These are phyloP conservation scores for Beta macrorhiza DNA, from an alignment of 179 eudicot species.

Conservation along the genomic window DNA sequence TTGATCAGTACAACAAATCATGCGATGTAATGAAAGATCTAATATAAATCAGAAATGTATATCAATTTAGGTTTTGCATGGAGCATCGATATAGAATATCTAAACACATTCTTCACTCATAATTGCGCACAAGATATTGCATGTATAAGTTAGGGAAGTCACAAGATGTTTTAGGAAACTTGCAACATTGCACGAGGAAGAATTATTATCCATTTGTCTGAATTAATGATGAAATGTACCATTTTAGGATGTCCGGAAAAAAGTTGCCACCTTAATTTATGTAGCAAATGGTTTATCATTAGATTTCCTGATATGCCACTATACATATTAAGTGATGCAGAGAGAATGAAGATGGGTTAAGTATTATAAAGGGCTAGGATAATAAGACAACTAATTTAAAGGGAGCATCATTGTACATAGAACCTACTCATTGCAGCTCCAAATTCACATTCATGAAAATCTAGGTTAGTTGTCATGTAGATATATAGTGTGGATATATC, in stretches of 20 bases:
- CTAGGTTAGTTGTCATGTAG: background rate
- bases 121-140: background rate
- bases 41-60: background rate
- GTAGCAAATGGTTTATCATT: no score
- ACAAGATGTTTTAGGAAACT: no score
- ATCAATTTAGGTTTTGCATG: background rate
- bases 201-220: background rate
- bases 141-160: background rate
- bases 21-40: background rate
- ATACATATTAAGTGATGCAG: no score
- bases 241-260: background rate
- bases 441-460: background rate
- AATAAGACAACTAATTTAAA: no score
- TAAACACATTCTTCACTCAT: background rate
- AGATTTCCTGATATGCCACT: no score
- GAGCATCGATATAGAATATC: background rate
- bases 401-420: no score
- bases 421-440: background rate
- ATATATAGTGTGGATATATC: background rate
- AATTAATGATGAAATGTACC: no score
- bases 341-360: no score
- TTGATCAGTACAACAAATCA: constrained; percentile 10
- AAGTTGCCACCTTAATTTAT: no score
- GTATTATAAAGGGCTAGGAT: no score
- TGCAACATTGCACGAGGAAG: no score